Base-by-base conservation (phyloP, 495 filamentous ascomycete species). In the Penicillium waksmanii region DNA sequence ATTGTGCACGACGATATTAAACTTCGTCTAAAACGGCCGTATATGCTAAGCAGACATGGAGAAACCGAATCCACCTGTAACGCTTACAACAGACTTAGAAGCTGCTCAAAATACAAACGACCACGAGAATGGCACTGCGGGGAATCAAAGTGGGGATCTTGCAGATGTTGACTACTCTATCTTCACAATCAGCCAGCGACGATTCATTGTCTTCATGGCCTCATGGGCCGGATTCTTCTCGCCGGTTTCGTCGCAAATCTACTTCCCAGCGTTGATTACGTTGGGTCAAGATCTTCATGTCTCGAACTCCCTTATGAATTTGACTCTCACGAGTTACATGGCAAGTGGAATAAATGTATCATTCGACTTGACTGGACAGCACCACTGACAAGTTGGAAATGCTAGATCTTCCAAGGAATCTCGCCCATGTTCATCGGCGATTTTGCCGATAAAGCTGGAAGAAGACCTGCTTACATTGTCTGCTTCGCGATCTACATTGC, bases 241-340 rank as follows among this genome's bases (percentile, higher is more conserved):
- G 0, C 88, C 89, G 2, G 79, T 91, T 25, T 88, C 87, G 0
- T 85, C 87, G 19, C 87, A 86, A 63, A 91, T 90, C 42, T 92
- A 92, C 68, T 90, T 90, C 53, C 89, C 89, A 2, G 88, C 87
- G 3, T 73, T 93, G 40, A 84, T 83, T 53, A 68, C 83, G n/a
- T 64, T 91, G 10, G 74, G 87, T 1, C 53, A 58, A 3, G 82
- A 89, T 51, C 76, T 91, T 9, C 63, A 81, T 44, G 86, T 90
- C 0, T 83, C 86, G 0, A 73, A 80, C 42, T 76, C 73, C 3
- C 73, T 87, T 57, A 88, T 91, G 73, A 92, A 91, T 63, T 65
- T 93, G 59, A 88, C 85, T 3, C 55, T 90, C 21, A 90, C 87
- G 0, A 85, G 84, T 18, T 89, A 87, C 55, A 86, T 89, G 85